Percentiles rank a stretch among this genome's conserved stretches.
These are phyloP conservation scores for Circinella umbellata DNA, from an alignment of 371 early-diverging fungal species.

Conservation along the genomic window DNA sequence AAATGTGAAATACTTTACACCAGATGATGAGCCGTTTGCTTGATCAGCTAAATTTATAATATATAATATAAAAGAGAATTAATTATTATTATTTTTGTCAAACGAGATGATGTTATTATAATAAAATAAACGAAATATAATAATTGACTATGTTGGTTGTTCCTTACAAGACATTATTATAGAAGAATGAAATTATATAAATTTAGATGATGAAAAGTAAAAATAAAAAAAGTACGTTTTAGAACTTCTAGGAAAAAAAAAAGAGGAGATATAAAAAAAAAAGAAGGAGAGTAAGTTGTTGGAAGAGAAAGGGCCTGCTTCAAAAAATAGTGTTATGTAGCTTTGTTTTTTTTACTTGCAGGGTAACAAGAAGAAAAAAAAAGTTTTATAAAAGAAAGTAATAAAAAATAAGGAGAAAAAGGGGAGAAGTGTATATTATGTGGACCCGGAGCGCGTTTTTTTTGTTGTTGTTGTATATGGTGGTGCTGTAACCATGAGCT, in stretches of 20 bases:
- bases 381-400: not conserved
- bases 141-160: not conserved
- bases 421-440: not conserved
- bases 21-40: constrained; percentile 37
- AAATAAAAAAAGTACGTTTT: constrained; percentile 7
- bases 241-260: not conserved
- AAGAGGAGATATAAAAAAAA: not conserved
- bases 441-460: constrained; percentile 10
- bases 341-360: not conserved
- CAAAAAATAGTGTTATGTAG: too few species aligned
- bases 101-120: not conserved
- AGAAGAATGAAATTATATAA: not conserved
- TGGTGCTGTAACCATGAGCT: too few species aligned
- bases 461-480: not conserved
- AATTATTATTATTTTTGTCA: too few species aligned
- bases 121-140: constrained; percentile 17
- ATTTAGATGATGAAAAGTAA: constrained; percentile 5
- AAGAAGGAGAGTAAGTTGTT: too few species aligned
- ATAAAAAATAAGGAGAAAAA: not conserved
- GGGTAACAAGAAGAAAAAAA: not conserved
- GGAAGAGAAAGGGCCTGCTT: not conserved
- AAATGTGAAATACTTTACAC: constrained; percentile 22
- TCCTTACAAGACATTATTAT: constrained; percentile 9
- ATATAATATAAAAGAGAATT: too few species aligned
- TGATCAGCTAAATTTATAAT: constrained; percentile 25